Conservation (phyloP, 169 alveolate genomes). For the Plasmodium sp. region DNA sequence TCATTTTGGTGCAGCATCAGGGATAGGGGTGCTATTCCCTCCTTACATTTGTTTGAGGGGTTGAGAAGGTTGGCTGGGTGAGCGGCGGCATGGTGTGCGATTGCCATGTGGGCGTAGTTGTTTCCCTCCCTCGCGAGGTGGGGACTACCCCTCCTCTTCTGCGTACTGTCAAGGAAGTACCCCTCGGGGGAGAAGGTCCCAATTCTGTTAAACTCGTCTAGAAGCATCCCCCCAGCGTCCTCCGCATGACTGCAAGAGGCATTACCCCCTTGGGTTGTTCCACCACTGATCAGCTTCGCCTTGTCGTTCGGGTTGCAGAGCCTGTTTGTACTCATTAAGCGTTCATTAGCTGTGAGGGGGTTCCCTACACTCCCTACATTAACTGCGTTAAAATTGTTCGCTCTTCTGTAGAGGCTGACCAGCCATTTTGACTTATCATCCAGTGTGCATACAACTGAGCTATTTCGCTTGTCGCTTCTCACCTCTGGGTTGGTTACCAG, state of each 20-base stretch:
- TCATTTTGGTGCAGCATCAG: not conserved
- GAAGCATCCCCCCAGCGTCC: not conserved
- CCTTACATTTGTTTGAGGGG: not conserved
- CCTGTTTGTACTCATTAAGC: not conserved
- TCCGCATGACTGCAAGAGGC: not conserved
- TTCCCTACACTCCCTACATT: not conserved
- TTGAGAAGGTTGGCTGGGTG: not conserved
- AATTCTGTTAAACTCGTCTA: not conserved
- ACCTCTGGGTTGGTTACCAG: not conserved
- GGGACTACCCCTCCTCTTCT: not conserved
- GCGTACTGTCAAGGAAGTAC: not conserved
- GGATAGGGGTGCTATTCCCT: not conserved
- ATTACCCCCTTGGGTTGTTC: not conserved
- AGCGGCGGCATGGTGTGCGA: not conserved
- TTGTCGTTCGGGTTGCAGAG: not conserved
- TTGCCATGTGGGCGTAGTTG: not conserved
- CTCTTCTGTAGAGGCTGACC: not conserved
- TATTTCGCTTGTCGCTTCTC: not conserved
- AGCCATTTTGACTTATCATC: not conserved
- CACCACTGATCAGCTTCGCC: not conserved
- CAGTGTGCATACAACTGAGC: not conserved
- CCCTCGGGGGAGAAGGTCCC: not conserved
- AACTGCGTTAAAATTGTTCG: not conserved
- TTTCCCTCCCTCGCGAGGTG: not conserved
- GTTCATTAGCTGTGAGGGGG: not conserved